These are phyloP conservation scores for Fonsecaea erecta DNA, from an alignment of 2,329 filamentous ascomycete genomes.

Conservation along the genomic window DNA sequence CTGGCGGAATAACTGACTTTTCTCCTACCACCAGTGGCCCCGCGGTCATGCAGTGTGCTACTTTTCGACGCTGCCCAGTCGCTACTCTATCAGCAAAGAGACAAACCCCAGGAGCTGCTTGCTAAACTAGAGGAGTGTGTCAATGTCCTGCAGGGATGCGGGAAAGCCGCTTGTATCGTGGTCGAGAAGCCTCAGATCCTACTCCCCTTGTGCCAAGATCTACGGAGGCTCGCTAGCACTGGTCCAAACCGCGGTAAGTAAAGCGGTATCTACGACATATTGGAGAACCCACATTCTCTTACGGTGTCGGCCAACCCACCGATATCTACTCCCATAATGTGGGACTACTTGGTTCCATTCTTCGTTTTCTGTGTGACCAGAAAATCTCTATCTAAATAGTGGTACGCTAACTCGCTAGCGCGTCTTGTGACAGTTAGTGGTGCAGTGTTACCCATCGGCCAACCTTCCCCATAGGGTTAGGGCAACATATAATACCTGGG, in stretches of 20 bases:
- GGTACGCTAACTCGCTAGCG: too few species aligned
- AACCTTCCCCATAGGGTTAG: too few species aligned
- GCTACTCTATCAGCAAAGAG: not conserved
- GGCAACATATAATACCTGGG: too few species aligned
- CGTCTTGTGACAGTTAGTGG: too few species aligned
- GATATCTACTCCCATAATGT: not conserved
- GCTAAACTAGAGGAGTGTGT: slow-evolving; percentile 8
- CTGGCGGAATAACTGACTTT: not conserved
- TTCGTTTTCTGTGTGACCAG: too few species aligned
- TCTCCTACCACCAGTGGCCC: slow-evolving; percentile 12
- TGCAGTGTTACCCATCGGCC: too few species aligned
- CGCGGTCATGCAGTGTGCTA: slow-evolving; percentile 16
- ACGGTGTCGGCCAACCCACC: not conserved
- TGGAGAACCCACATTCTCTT: not conserved
- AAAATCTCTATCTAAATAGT: too few species aligned
- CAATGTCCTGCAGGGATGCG: slow-evolving; percentile 10
- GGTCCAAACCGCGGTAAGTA: not conserved
- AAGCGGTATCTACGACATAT: not conserved
- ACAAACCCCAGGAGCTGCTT: slow-evolving; percentile 3
- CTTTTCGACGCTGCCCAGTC: slow-evolving; percentile 13
- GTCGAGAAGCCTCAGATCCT: slow-evolving; percentile 8
- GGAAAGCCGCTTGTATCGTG: not conserved
- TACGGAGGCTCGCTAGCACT: not conserved
- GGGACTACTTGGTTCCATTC: too few species aligned
- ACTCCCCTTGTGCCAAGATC: slow-evolving; percentile 9